Evolutionary conservation across 768 basidiomycete species (phyloP), one percentile per base, ranked within the genome.

Genomic region (Termitomyces titanicus): DNA sequence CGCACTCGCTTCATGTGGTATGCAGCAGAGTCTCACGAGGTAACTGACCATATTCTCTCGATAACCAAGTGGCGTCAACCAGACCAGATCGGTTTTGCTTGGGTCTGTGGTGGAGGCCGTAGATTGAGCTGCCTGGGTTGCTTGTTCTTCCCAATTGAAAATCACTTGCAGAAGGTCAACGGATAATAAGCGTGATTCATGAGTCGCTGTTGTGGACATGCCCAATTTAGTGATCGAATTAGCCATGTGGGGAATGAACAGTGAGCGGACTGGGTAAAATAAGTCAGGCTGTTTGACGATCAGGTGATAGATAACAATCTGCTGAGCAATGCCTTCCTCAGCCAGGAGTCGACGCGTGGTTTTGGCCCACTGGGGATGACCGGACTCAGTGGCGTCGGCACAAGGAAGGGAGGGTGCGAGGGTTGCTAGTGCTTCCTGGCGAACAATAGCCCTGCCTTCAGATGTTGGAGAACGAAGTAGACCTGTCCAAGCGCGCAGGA

Each of bases 1-100:
- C 6, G 73, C 71, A 6, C 78, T 69, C n/a, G 77, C 77, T 52
- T 88, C 84, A 53, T 83, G 77, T 1, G 79, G 72, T 29, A 82
- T 80, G 15, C 92, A 92, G 9, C 91, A 86, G 44, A 98, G 79
- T 45, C 96, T 88, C n/a, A 99, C 86, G 33, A 99, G 81, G 70
- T 94, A 97, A 74, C 93, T 94, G 59, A 98, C 89, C 73, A 97
- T 90, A 56, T 87, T 88, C 71, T 98, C 96, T 27, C 92, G 83
- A 54, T 92, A 85, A 20, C 80, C 78, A 27, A 90, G 72, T 2
- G 95, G 92, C 0, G 90, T 91, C 20, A 81, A 69, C 92, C 93
- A 95, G 34, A 65, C 53, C 44, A 66, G 57, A 44, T 71, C 70
- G 38, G 63, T 61, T 9, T 47, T 56, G 31, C 48, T 60, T n/a